Evolutionary conservation across 345 rosid species (phyloP).

Genomic region (Cochlearia excelsa): DNA sequence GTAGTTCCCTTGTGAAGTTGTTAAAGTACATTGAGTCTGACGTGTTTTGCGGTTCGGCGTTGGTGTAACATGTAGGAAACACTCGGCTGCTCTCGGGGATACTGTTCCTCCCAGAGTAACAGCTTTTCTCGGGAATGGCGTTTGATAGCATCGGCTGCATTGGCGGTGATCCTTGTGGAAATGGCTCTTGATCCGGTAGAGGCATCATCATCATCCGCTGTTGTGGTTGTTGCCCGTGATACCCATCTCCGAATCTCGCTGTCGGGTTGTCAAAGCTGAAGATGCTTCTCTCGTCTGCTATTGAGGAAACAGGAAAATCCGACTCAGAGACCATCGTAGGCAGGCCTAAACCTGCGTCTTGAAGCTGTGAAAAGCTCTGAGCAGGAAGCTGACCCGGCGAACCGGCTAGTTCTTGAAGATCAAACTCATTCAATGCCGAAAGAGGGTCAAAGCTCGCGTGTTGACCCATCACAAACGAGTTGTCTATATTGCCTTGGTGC

Average conservation of each 20-base stretch:
- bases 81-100: conserved; percentile 62
- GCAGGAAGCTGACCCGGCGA: conserved; percentile 71
- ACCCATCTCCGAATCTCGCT: conserved; percentile 67
- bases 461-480: conserved; percentile 64
- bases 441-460: conserved; percentile 64
- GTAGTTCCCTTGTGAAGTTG: conserved; percentile 49
- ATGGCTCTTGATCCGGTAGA: conserved; percentile 35
- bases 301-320: conserved; percentile 39
- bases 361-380: conserved; percentile 86
- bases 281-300: conserved; percentile 75
- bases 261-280: conserved; percentile 82
- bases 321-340: conserved; percentile 54
- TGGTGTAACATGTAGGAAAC: conserved; percentile 40
- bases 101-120: conserved; percentile 47
- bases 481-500: conserved; percentile 54
- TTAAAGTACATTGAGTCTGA: conserved; percentile 18
- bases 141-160: conserved; percentile 54
- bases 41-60: conserved; percentile 9
- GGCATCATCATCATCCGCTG: conserved; percentile 48
- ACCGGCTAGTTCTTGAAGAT: conserved; percentile 78
- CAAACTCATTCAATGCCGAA: conserved; percentile 64
- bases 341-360: conserved; percentile 77
- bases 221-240: conserved; percentile 46
- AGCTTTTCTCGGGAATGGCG: conserved; percentile 39
- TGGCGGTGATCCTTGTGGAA: conserved; percentile 23